These are phyloP conservation scores for Colletotrichum neosansevieriae DNA, from an alignment of 2,329 filamentous ascomycete species.

Conservation along the genomic window DNA sequence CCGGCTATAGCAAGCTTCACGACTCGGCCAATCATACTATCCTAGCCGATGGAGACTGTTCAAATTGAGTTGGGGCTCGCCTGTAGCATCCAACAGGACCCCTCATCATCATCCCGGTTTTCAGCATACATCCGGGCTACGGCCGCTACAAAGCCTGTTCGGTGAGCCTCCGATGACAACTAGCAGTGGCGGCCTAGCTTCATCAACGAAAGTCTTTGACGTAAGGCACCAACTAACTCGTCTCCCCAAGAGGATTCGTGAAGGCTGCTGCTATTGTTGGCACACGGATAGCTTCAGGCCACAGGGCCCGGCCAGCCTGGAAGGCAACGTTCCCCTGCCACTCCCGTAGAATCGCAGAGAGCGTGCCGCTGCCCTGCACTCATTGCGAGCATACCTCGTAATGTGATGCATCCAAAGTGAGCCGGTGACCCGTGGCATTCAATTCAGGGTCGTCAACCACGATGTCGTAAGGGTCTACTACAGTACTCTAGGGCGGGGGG, in stretches of 20 bases:
- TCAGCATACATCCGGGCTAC: slow-evolving; percentile 21
- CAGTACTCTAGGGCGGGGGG: not conserved
- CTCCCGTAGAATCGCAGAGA: slow-evolving; percentile 8
- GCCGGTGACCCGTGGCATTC: not conserved
- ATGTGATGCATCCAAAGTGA: slow-evolving; percentile 5
- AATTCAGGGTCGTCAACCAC: not conserved
- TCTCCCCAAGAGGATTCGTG: not conserved
- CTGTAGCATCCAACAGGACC: slow-evolving; percentile 14
- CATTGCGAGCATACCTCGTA: slow-evolving; percentile 22
- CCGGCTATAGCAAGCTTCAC: not conserved
- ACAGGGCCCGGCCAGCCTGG: slow-evolving; percentile 29
- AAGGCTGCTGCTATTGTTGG: slow-evolving; percentile 38
- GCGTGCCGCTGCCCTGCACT: slow-evolving; percentile 29
- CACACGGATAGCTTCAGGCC: slow-evolving; percentile 27
- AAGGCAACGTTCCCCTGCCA: slow-evolving; percentile 35
- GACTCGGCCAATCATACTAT: slow-evolving; percentile 1
- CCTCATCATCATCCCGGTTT: not conserved
- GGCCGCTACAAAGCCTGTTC: slow-evolving; percentile 18
- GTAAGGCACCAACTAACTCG: slow-evolving; percentile 6
- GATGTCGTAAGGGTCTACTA: not conserved
- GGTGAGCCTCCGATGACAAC: slow-evolving; percentile 7
- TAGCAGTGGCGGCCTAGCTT: slow-evolving; percentile 1
- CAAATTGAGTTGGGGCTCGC: slow-evolving; percentile 23
- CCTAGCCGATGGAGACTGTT: not conserved
- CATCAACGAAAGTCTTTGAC: slow-evolving; percentile 18